Evolutionary conservation across 2,329 filamentous ascomycete species (phyloP), one percentile per base, ranked within the genome.

Genomic region (Ophiostoma tasmaniense): DNA sequence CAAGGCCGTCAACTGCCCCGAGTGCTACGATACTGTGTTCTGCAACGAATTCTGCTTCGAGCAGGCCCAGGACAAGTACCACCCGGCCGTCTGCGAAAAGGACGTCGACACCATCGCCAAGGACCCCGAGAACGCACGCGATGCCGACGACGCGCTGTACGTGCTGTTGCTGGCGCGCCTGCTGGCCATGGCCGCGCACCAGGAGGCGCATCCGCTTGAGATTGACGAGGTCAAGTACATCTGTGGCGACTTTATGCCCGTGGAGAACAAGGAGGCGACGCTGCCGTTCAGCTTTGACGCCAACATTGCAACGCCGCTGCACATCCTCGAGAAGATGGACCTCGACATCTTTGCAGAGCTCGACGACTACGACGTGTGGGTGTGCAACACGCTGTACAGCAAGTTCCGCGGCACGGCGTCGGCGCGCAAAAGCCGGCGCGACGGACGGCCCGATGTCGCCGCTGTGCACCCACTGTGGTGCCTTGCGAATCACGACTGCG

Each of bases 401-500:
- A 98, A 98, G 77, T 96, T 97, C 78, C 87, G 95, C 30, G 95
- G 92, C 67, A 97, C 93, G 0, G 95, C 95, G 0, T 96, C 92
- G 1, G 94, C 93, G 4, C 86, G 91, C 52, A 89, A 95, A 73
- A 92, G 87, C 71, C 84, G 84, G 0, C 85, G 86, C 73, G 91
- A 94, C 72, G 91, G 93, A 2, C 87, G 91, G 11, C 94, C 95
- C 0, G 95, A 98, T 75, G 90, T 97, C 4, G 92, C 92, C 35
- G 94, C 94, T 35, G 93, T 98, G 35, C 93, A 98, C 79, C 93
- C 94, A 1, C 87, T 96, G 74, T 99, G 95, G 93, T 98, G 93
- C 79, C 83, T 98, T 37, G 93, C 94, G 35, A 99, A 99, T 75
- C 95, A 99, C 77, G 92, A 93, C 77, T 99, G 95, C 79, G 89